Base-by-base conservation (phyloP, 495 filamentous ascomycete species). In the Daldinia bambusicola region DNA sequence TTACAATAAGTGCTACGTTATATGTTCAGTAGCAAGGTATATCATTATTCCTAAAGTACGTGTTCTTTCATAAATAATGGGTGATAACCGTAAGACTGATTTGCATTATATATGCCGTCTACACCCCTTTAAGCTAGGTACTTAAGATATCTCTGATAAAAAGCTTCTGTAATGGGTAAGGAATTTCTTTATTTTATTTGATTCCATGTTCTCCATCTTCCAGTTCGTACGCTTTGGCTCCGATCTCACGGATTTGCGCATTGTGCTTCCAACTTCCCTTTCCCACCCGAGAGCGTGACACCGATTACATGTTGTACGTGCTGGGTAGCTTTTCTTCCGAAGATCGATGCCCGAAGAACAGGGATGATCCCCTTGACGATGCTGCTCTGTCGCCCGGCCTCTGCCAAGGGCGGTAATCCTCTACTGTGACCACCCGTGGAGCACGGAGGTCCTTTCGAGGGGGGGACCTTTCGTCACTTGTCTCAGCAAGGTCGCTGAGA, bases 371-470 rank as follows among this genome's bases (percentile, higher is more conserved):
- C 41, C 56, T 41, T 22, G 16, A 7, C 45, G 31, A 58, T 64
- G 61, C 60, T 60, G 45, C 30, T 48, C 61, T 31, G 13, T 65
- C 61, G 70, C 70, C 70, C 70, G 70, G 56, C 65, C 62, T 68
- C 55, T 58, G 34, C 58, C 60, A 56, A 68, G 56, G 50, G 65
- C 70, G 70, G 67, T 61, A 72, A 72, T 57, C 8, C 37, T 37
- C 36, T 43, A 43, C 64, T 68, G 70, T 60, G 26, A 64, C 50
- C 55, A 65, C 56, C 65, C 70, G 70, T 38, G 20, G 52, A 36
- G 51, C 43, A 26, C 38, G 36, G 38, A 59, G 26, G 22, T 38
- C n/a, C 36, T 52, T 41, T 53, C 34, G 6, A 36, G 43, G 43
- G 26, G 26, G 3, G 26, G 26, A 3, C 26, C 8, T 22, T 48